Percentiles rank a stretch among this genome's conserved stretches.
These are phyloP conservation scores for Funneliformis geosporum DNA, from an alignment of 192 early-diverging fungal species.

Conservation along the genomic window DNA sequence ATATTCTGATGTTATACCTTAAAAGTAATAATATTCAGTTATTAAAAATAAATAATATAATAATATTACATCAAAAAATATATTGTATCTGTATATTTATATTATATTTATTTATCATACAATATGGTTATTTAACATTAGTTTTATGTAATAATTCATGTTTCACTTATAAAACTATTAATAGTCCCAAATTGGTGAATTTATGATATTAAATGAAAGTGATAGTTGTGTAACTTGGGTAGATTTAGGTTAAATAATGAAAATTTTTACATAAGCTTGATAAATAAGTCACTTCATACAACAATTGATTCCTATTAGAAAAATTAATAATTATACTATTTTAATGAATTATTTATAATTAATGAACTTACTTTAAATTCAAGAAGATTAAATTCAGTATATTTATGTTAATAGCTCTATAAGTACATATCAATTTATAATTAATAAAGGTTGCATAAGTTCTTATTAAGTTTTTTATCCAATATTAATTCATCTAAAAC, in stretches of 20 bases:
- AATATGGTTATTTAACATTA: not conserved
- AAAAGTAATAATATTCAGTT: not conserved
- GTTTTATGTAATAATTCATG: not conserved
- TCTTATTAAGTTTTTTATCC: not conserved
- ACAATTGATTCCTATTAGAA: not conserved
- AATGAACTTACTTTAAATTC: not conserved
- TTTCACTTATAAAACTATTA: not conserved
- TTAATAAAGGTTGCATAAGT: not conserved
- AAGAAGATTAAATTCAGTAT: not conserved
- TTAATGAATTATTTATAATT: not conserved
- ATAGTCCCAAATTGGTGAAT: not conserved
- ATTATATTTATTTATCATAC: not conserved
- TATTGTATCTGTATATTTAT: not conserved
- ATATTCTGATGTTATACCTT: not conserved
- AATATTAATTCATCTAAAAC: not conserved
- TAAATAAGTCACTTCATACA: not conserved
- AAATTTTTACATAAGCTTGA: not conserved
- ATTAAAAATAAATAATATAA: not conserved
- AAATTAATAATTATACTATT: not conserved
- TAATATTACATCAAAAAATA: not conserved
- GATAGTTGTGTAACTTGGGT: not conserved
- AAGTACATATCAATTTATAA: not conserved
- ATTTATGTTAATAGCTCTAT: not conserved
- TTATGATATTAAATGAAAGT: not conserved
- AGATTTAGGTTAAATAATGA: not conserved